Evolutionary conservation across 2,329 filamentous ascomycete genomes (phyloP), one percentile per base, ranked within the genome.

Genomic region (Botryotinia convoluta): DNA sequence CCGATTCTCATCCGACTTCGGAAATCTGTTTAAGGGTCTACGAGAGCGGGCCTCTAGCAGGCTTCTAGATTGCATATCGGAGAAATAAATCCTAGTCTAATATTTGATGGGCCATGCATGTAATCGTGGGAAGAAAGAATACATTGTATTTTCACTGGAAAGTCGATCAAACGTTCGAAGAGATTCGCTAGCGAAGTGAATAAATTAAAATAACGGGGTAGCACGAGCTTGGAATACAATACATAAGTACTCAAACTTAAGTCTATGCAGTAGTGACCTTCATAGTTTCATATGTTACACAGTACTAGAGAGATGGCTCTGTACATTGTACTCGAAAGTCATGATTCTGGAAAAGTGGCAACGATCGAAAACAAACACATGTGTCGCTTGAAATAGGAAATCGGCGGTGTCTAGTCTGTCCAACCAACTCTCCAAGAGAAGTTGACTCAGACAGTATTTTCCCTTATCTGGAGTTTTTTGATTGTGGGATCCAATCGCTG

Each of bases 131-230:
- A 39, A 67, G 20, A 22, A n/a, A 26, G n/a, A 63, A 39, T 70
- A 14, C 37, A 5, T 29, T 37, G n/a, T 10, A 48, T 29, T 71
- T 44, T 44, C 67, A 35, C 37, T 69, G 37, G 37, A 60, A 60
- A 63, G 57, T 3, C 42, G 57, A 71, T 71, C 42, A 63, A 29
- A 71, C 69, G 18, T 71, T 57, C 8, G 29, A 37, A 29, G 22
- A 12, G 39, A 39, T 45, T 62, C 22, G 29, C 10, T 22, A 62
- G 14, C n/a, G 37, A 48, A 48, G 26, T 20, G 32, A 35, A 62
- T 61, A 62, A 3, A 32, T 61, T 35, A 45, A 45, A n/a, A 61
- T 45, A 29, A 44, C 54, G 54, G 54, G 44, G 32, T n/a, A 67
- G 14, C 39, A 45, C 29, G 39, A 71, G 57, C 44, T 35, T 29